Evolutionary conservation across 2,329 filamentous ascomycete genomes (phyloP).

Genomic region (Clarireedia hainanense): DNA sequence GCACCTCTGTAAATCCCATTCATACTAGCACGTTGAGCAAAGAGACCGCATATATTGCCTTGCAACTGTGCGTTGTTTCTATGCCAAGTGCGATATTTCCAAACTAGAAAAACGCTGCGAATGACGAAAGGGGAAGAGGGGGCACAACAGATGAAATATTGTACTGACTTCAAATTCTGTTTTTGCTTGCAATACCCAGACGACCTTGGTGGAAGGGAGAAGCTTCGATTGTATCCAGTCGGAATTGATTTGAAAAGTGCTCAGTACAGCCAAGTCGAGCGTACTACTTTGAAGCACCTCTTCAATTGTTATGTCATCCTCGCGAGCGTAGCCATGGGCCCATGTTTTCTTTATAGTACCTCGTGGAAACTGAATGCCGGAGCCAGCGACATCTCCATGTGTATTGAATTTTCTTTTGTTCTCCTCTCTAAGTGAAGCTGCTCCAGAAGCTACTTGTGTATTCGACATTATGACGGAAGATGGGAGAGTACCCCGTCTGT

Average conservation of each 20-base stretch:
- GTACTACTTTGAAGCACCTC: conserved; percentile 70
- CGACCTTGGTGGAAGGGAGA: conserved; percentile 52
- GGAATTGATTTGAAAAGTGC: conserved; percentile 80
- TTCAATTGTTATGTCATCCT: conserved; percentile 77
- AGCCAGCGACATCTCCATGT: conserved; percentile 3
- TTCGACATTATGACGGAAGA: not conserved
- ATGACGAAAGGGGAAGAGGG: no score
- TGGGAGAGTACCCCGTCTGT: not conserved
- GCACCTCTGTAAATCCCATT: no score
- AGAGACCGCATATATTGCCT: no score
- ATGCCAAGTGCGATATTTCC: no score
- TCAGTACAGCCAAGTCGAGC: conserved; percentile 71
- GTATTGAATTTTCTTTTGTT: not conserved
- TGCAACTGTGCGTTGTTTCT: no score
- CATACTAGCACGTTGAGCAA: no score
- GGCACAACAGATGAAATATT: not conserved
- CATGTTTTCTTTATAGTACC: conserved; percentile 80
- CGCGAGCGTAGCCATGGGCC: conserved; percentile 53
- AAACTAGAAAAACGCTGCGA: no score
- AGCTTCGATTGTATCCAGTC: conserved; percentile 50
- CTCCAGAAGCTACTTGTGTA: not conserved
- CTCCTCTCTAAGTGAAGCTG: not conserved
- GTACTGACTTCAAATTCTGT: conserved; percentile 43
- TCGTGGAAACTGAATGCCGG: conserved; percentile 27
- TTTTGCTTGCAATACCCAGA: conserved; percentile 50